Evolutionary conservation across 192 early-diverging fungal species (phyloP).

Genomic region (Rhizophagus sp.): DNA sequence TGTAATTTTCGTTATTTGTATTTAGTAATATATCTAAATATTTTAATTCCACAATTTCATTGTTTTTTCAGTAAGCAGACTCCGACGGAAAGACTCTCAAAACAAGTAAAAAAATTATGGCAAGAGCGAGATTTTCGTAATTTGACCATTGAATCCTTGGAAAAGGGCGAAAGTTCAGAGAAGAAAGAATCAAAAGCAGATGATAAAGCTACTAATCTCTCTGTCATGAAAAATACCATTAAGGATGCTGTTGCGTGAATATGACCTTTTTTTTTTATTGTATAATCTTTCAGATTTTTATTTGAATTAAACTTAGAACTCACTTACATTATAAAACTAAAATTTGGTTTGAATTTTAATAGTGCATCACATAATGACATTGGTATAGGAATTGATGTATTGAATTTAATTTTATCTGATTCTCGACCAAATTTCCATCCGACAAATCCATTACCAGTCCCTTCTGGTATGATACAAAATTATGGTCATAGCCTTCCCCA

Average conservation of each 20-base stretch:
- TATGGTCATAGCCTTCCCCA: slow-evolving; percentile 9
- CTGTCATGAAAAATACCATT: not conserved
- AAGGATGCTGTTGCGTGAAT: not conserved
- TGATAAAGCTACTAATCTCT: not conserved
- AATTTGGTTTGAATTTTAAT: not conserved
- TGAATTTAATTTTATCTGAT: slow-evolving; percentile 17
- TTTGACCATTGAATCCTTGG: slow-evolving; percentile 21
- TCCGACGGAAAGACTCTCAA: slow-evolving; percentile 11
- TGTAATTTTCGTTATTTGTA: not conserved
- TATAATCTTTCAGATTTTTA: not conserved
- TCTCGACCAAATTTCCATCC: not conserved
- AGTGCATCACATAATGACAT: slow-evolving; percentile 27
- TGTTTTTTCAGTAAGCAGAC: slow-evolving; percentile 7
- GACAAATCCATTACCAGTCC: slow-evolving; percentile 5
- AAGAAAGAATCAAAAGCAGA: slow-evolving; percentile 1
- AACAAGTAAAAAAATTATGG: slow-evolving; percentile 22
- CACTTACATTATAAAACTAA: too few species aligned
- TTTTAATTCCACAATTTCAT: not conserved
- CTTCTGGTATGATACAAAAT: slow-evolving; percentile 10
- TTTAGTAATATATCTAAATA: not conserved
- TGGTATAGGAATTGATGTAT: slow-evolving; percentile 24
- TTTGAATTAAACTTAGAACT: not conserved
- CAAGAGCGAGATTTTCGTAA: not conserved
- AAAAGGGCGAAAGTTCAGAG: not conserved
- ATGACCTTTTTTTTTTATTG: not conserved